Base-by-base conservation (phyloP, 2,329 filamentous ascomycete species). In the Zelopaecilomyces penicillatus region DNA sequence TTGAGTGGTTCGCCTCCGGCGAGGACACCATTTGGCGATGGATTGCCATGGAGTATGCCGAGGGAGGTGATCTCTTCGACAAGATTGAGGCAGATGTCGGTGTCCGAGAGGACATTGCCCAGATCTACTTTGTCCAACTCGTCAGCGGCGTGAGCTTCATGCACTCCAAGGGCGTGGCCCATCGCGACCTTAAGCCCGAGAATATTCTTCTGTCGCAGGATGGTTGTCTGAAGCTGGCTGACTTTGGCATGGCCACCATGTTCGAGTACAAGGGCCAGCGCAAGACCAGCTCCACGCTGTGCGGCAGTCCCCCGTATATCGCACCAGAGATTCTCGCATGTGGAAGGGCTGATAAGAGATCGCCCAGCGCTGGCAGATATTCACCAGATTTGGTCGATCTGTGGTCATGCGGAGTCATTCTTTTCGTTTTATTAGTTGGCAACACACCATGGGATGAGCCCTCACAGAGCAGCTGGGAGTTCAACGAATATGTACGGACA, bases 391-490 rank as follows among this genome's bases (percentile, higher is more conserved):
- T 87, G 36, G 87, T 87, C 33, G 93, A 98, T 60, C 83, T 98
- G 45, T 98, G 94, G 94, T 96, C 90, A 11, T 96, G 90, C 56
- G 93, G 93, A 31, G 89, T 98, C 43, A 94, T 98, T n/a, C 73
- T 98, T 4, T 98, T 98, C 59, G 93, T 97, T 32, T 71, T 98
- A 4, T 71, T 98, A 4, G 89, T 95, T 1, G 93, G 93, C 7
- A 98, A 98, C 61, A 98, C 93, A 2, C 93, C 93, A 0, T 98
- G 93, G 93, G 93, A 97, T 58, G 87, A 93, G 60, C 93, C 93
- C 0, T 91, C 89, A 3, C 69, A 77, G 32, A 75, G 80, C 46
- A 96, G 88, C 61, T 95, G 87, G 71, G 93, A 98, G 65, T 98
- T 86, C 55, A 79, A 85, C 55, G 89, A 96, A 64, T 98, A 95